A percentile compares a stretch with the other conserved stretches of the same genome.
phyloP scores from a whole-genome alignment of 2,329 filamentous ascomycete species.

The Raffaelea ambrosiae region DNA sequence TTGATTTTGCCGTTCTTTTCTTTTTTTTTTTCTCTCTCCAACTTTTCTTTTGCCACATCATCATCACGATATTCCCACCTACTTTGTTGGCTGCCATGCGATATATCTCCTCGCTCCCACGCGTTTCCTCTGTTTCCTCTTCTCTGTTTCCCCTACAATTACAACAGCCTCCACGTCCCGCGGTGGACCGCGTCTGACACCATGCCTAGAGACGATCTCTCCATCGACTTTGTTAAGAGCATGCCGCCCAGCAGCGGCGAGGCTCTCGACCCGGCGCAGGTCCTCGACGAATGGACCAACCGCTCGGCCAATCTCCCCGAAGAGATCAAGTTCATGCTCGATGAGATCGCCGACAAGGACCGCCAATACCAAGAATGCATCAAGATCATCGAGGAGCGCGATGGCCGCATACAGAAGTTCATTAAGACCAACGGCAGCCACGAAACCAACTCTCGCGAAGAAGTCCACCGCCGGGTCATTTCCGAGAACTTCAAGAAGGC shows the following conservation, averaged over 20 bases:
- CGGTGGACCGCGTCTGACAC: slow-evolving; percentile 12
- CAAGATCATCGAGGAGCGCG: slow-evolving; percentile 61
- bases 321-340: slow-evolving; percentile 74
- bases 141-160: not conserved
- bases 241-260: slow-evolving; percentile 51
- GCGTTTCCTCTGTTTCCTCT: not conserved
- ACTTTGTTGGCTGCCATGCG: not conserved
- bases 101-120: not conserved
- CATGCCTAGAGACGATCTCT: slow-evolving; percentile 66
- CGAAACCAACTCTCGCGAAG: slow-evolving; percentile 67
- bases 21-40: not conserved
- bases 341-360: slow-evolving; percentile 77
- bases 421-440: slow-evolving; percentile 70
- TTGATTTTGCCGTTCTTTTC: not conserved
- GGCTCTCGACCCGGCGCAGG: slow-evolving; percentile 54
- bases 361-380: slow-evolving; percentile 60
- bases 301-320: slow-evolving; percentile 70
- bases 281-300: slow-evolving; percentile 72
- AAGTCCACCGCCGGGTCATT: slow-evolving; percentile 56
- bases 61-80: not conserved
- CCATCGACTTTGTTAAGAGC: slow-evolving; percentile 61
- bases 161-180: not conserved
- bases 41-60: not conserved
- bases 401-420: slow-evolving; percentile 70
- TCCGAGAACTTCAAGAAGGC: slow-evolving; percentile 59